These are phyloP conservation scores for Aspergillus glaucus DNA, from an alignment of 2,329 filamentous ascomycete species.

Conservation along the genomic window DNA sequence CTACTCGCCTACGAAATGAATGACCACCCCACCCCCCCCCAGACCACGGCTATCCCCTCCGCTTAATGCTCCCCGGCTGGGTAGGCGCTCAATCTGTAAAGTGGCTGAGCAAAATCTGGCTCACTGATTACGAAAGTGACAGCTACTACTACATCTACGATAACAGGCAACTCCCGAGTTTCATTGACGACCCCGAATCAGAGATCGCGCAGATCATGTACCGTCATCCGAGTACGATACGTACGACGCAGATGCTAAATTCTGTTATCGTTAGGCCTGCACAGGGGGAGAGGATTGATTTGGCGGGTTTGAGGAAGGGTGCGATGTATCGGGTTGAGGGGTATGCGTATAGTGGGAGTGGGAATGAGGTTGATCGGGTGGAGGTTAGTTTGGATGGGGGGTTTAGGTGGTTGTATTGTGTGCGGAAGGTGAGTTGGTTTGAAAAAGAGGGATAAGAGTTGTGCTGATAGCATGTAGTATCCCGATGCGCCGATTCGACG, in stretches of 20 bases:
- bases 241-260: slow-evolving; percentile 47
- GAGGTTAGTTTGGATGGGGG: slow-evolving; percentile 46
- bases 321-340: slow-evolving; percentile 42
- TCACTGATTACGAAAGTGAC: slow-evolving; percentile 37
- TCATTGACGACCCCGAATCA: slow-evolving; percentile 45
- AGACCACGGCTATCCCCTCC: slow-evolving; percentile 40
- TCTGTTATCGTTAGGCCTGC: slow-evolving; percentile 43
- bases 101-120: slow-evolving; percentile 38
- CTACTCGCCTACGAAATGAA: slow-evolving; percentile 43
- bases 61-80: slow-evolving; percentile 38
- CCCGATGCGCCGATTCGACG: slow-evolving; percentile 46
- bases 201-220: slow-evolving; percentile 44
- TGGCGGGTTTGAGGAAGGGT: slow-evolving; percentile 32
- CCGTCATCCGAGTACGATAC: slow-evolving; percentile 43
- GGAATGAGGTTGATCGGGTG: slow-evolving; percentile 45
- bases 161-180: slow-evolving; percentile 45
- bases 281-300: slow-evolving; percentile 40
- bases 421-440: slow-evolving; percentile 29
- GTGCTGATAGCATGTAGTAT: slow-evolving; percentile 22
- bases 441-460: neutral
- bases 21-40: slow-evolving; percentile 31
- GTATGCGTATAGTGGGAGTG: slow-evolving; percentile 48
- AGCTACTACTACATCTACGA: slow-evolving; percentile 46
- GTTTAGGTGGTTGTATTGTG: slow-evolving; percentile 44
- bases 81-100: slow-evolving; percentile 39